Evolutionary conservation across 495 filamentous ascomycete genomes (phyloP).

Genomic region (Hypoxylon lienhwacheense): DNA sequence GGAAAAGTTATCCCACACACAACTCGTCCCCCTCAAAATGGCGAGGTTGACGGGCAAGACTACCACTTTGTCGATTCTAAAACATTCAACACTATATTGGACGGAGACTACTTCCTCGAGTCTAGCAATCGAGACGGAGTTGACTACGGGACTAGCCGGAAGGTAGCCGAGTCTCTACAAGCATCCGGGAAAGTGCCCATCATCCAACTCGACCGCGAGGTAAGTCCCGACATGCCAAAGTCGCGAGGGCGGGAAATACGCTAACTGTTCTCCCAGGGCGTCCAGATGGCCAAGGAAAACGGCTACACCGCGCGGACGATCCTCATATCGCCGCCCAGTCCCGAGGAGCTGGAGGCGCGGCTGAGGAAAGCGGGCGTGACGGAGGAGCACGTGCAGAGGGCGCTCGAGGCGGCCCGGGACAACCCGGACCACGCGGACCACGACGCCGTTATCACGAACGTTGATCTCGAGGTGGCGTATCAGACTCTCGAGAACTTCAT

Average conservation of each 20-base stretch:
- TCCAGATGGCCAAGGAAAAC: constrained; percentile 71
- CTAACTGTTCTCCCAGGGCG: constrained; percentile 53
- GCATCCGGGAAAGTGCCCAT: constrained; percentile 53
- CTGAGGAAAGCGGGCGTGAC: constrained; percentile 61
- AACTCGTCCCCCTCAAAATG: constrained; percentile 47
- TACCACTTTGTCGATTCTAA: constrained; percentile 53
- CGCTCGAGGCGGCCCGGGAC: constrained; percentile 62
- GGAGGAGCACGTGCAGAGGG: constrained; percentile 63
- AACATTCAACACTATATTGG: constrained; percentile 53
- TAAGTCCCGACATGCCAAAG: constrained; percentile 27
- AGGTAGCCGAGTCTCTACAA: constrained; percentile 47
- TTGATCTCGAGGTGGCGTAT: constrained; percentile 68
- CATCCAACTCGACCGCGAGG: constrained; percentile 60
- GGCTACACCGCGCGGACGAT: constrained; percentile 70
- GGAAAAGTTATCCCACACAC: constrained; percentile 47
- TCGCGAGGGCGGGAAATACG: not conserved
- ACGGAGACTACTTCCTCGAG: constrained; percentile 56
- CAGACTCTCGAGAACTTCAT: constrained; percentile 25
- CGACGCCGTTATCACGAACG: constrained; percentile 71
- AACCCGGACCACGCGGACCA: constrained; percentile 68
- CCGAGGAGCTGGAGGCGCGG: constrained; percentile 64
- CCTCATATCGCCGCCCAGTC: constrained; percentile 68
- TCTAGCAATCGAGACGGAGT: constrained; percentile 47
- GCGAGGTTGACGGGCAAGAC: constrained; percentile 48
- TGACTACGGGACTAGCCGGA: constrained; percentile 52